Base-by-base conservation (phyloP, 208 protist species). In the Wallacemonas sp. region DNA sequence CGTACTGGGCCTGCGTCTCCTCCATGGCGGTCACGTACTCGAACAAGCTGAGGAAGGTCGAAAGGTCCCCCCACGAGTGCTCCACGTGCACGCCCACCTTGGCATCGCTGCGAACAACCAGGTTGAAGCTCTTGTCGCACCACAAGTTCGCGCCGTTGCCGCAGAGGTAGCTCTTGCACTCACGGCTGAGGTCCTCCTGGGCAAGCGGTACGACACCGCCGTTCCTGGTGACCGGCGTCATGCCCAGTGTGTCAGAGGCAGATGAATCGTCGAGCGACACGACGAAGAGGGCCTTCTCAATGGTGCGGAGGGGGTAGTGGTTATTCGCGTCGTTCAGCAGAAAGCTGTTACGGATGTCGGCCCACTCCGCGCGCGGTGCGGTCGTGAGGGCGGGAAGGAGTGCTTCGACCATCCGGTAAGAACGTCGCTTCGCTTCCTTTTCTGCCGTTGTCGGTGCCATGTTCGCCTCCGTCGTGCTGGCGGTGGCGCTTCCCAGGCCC, bases 61-160 rank as follows among this genome's bases (percentile, higher is more conserved):
- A 58, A 44, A 81, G 74, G 68, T 94, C 88, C 29, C 82, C 68
- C 88, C 88, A 94, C 30, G 83, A 89, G 76, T 91, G 85, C 81
- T 94, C 88, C 12, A 83, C 84, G 63, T 94, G 82, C 41, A 85
- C 62, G 15, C 88, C 88, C 10, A 76, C 76, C 19, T 65, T 70
- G 13, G 78, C 85, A 66, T 91, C 79, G 29, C 65, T 52, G 46
- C 61, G 65, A 12, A 91, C 68, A 34, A 92, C 73, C 10, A 91
- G 58, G 69, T 89, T 88, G 68, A 94, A 92, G 64, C 79, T 88
- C 71, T 94, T 94, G 63, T 94, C 88, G 44, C 72, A 79, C 88
- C 88, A 94, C 36, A 85, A 66, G 62, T 82, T 89, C 41, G 73
- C 65, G 17, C 85, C 85, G 63, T 86, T 84, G 37, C 88, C 83